Evolutionary conservation across 176 grass and related monocot species (phyloP).

Genomic region (Otatea glauca): DNA sequence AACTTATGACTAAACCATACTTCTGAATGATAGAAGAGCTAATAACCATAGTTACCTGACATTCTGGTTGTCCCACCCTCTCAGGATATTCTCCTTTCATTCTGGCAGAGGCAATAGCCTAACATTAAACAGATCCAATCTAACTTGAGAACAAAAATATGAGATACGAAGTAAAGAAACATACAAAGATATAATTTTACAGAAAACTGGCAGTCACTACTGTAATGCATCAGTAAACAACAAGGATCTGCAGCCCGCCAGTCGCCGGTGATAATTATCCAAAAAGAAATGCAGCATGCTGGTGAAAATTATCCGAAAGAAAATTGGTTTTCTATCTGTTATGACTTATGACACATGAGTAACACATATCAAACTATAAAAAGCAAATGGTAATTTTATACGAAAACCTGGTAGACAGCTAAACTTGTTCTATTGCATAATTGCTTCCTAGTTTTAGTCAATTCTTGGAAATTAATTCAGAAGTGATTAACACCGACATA

Average conservation of each 20-base stretch:
- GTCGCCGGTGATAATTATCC: not conserved
- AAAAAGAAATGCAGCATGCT: not conserved
- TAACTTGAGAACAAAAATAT: slow-evolving; percentile 54
- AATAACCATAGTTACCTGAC: slow-evolving; percentile 67
- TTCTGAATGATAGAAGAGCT: slow-evolving; percentile 31
- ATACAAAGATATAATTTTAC: slow-evolving; percentile 18
- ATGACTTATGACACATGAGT: slow-evolving; percentile 5
- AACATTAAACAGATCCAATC: slow-evolving; percentile 54
- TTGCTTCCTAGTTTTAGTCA: not conserved
- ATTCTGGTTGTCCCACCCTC: slow-evolving; percentile 93
- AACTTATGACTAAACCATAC: slow-evolving; percentile 5
- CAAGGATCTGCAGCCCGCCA: not conserved
- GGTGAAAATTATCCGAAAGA: slow-evolving; percentile 10
- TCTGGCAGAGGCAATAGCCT: slow-evolving; percentile 99
- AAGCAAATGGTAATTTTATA: not conserved
- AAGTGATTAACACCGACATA: not conserved
- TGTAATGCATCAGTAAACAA: slow-evolving; percentile 37
- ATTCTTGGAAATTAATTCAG: not conserved
- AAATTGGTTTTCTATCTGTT: not conserved
- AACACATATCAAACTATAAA: slow-evolving; percentile 12
- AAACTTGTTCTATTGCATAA: not conserved
- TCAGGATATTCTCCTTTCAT: slow-evolving; percentile 99
- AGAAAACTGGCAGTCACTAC: slow-evolving; percentile 1
- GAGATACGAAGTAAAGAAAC: slow-evolving; percentile 33
- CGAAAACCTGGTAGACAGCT: not conserved